Percentiles rank a stretch among this genome's conserved stretches.
Evolutionary conservation across 2,329 filamentous ascomycete genomes (phyloP).

Genomic region (Pseudopithomyces chartarum): DNA sequence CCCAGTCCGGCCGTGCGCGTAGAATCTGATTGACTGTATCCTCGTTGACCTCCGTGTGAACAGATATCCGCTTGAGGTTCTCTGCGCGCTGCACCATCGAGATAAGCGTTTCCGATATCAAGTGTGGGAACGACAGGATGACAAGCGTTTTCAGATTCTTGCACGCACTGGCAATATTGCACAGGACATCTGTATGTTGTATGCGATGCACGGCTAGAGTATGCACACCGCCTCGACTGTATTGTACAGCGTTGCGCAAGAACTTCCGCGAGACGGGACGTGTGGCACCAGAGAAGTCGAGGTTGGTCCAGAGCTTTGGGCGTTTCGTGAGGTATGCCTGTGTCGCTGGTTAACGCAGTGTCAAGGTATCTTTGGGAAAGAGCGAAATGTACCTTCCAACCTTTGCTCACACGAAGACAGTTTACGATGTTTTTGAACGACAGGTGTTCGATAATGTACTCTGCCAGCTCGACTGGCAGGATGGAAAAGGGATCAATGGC

Average conservation of each 20-base stretch:
- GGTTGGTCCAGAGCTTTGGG: slow-evolving; percentile 55
- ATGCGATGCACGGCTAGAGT: slow-evolving; percentile 42
- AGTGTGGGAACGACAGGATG: slow-evolving; percentile 32
- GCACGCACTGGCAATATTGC: slow-evolving; percentile 47
- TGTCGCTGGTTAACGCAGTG: slow-evolving; percentile 50
- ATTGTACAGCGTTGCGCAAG: slow-evolving; percentile 49
- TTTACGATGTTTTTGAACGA: slow-evolving; percentile 57
- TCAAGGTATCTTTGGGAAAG: neutral
- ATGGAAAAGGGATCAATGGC: slow-evolving; percentile 58
- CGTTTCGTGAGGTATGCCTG: slow-evolving; percentile 47
- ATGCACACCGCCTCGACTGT: slow-evolving; percentile 43
- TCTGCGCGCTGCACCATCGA: slow-evolving; percentile 31
- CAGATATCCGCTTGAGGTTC: slow-evolving; percentile 30
- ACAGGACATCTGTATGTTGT: slow-evolving; percentile 46
- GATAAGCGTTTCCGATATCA: slow-evolving; percentile 32
- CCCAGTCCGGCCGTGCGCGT: slow-evolving; percentile 20
- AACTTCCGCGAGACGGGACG: slow-evolving; percentile 50
- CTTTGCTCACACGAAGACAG: slow-evolving; percentile 60
- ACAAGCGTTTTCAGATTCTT: slow-evolving; percentile 38
- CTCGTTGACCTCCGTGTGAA: slow-evolving; percentile 30
- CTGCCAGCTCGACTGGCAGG: slow-evolving; percentile 60
- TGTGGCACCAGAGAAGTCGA: slow-evolving; percentile 57
- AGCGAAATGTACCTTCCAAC: slow-evolving; percentile 51
- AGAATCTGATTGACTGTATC: slow-evolving; percentile 38
- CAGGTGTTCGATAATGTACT: slow-evolving; percentile 58